Percentiles rank a stretch among this genome's conserved stretches.
These are phyloP conservation scores for Priceomyces melissophilus DNA, from an alignment of 805 yeast genomes.

Conservation along the genomic window DNA sequence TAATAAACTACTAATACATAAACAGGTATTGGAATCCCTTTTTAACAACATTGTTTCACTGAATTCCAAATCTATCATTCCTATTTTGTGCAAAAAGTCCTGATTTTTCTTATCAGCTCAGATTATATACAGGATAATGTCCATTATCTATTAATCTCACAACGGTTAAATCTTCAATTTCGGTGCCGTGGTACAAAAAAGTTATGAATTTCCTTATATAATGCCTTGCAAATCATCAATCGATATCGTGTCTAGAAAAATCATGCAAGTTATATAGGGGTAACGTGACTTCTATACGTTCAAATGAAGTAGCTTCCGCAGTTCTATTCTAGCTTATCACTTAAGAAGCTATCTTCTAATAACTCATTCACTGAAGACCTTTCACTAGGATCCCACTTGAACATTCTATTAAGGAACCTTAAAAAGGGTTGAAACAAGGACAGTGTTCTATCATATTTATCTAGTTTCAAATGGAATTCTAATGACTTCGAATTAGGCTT, in stretches of 20 bases:
- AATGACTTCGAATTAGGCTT: slow-evolving; percentile 27
- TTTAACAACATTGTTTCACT: too few relatives aligned
- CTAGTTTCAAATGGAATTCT: slow-evolving; percentile 26
- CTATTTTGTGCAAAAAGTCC: slow-evolving; percentile 6
- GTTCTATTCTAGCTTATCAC: neutral
- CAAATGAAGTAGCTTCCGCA: too few relatives aligned
- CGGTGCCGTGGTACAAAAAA: too few relatives aligned
- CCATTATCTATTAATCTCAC: too few relatives aligned
- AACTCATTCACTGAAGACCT: slow-evolving; percentile 25
- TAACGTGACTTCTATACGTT: too few relatives aligned
- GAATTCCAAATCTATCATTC: neutral
- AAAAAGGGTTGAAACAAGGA: slow-evolving; percentile 15
- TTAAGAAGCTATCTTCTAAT: slow-evolving; percentile 23
- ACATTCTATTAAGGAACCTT: slow-evolving; percentile 25
- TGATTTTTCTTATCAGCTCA: slow-evolving; percentile 5
- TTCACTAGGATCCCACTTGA: slow-evolving; percentile 37
- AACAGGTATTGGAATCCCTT: too few relatives aligned
- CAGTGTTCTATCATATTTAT: slow-evolving; percentile 10
- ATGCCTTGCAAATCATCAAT: too few relatives aligned
- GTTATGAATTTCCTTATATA: too few relatives aligned
- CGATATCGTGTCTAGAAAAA: too few relatives aligned
- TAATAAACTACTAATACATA: too few relatives aligned
- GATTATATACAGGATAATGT: neutral
- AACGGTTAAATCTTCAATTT: too few relatives aligned
- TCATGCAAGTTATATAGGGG: too few relatives aligned